Evolutionary conservation across 139 green algal genomes (phyloP).

Genomic region (Micractinium conductrix): DNA sequence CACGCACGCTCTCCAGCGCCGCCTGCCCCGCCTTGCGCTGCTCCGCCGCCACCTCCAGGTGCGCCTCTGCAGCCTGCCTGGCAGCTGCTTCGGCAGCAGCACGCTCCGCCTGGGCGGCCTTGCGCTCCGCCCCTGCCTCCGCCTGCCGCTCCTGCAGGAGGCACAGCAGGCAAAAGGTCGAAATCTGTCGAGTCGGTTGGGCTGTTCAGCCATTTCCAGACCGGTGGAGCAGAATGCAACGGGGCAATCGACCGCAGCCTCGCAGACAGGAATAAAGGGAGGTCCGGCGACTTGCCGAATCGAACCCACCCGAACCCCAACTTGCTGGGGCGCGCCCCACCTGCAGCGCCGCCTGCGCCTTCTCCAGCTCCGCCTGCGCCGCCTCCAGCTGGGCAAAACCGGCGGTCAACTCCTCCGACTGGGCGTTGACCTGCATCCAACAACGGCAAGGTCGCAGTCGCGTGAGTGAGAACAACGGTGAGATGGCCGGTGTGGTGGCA

Average conservation of each 20-base stretch:
- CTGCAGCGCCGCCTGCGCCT: conserved; percentile 6
- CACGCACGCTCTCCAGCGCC: conserved; percentile 6
- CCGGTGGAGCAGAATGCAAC: too few species aligned
- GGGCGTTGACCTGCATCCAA: conserved; percentile 19
- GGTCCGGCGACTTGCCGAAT: too few species aligned
- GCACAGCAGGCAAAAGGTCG: too few species aligned
- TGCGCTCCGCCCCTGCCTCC: not conserved
- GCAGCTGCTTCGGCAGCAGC: not conserved
- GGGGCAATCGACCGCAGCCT: too few species aligned
- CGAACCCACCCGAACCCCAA: too few species aligned
- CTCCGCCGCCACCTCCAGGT: not conserved
- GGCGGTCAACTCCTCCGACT: conserved; percentile 19
- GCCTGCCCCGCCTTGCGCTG: conserved; percentile 8
- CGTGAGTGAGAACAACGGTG: too few species aligned
- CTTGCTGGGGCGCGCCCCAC: too few species aligned
- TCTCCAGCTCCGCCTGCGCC: not conserved
- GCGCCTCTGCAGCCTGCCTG: not conserved
- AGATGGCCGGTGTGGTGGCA: too few species aligned
- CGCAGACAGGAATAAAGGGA: too few species aligned
- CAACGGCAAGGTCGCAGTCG: too few species aligned
- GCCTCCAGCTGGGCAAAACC: conserved; percentile 3
- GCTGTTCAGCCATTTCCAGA: too few species aligned
- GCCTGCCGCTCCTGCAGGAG: not conserved
- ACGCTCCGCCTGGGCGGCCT: not conserved
- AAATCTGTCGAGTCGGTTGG: too few species aligned